These are phyloP conservation scores for Alternaria postmessia DNA, from an alignment of 2,329 filamentous ascomycete species.

Conservation along the genomic window DNA sequence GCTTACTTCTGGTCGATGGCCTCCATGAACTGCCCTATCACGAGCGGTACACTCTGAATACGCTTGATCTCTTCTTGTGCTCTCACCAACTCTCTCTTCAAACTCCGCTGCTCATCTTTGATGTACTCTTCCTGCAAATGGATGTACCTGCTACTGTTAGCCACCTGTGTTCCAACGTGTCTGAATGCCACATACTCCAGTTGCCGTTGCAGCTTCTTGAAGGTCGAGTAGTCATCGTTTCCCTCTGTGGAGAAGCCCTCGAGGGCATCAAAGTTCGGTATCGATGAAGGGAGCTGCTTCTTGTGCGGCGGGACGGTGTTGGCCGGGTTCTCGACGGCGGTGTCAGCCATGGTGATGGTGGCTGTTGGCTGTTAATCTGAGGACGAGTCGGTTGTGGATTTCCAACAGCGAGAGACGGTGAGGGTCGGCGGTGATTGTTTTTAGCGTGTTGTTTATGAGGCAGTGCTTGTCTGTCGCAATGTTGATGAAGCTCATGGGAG, in stretches of 20 bases:
- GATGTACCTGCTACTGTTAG: conserved; percentile 72
- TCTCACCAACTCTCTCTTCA: conserved; percentile 96
- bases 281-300: conserved; percentile 79
- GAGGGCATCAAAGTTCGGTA: conserved; percentile 88
- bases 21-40: conserved; percentile 99
- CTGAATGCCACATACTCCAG: conserved; percentile 72
- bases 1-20: conserved; percentile 97
- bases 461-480: conserved; percentile 32
- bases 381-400: conserved; percentile 5
- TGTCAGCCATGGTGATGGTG: conserved; percentile 75
- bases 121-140: conserved; percentile 99
- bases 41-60: conserved; percentile 96
- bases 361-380: conserved; percentile 5
- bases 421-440: conserved; percentile 3
- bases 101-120: conserved; percentile 98
- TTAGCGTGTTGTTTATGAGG: conserved; percentile 9
- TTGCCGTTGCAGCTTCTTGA: conserved; percentile 97
- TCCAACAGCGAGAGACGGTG: conserved; percentile 5
- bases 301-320: conserved; percentile 79
- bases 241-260: conserved; percentile 83
- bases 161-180: conserved; percentile 16
- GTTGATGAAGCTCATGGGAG: conserved; percentile 40
- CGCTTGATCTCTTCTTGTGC: conserved; percentile 99
- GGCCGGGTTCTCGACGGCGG: conserved; percentile 81
- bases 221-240: conserved; percentile 89